Base-by-base conservation (phyloP, 192 early-diverging fungal species). In the Umbelopsis ramanniana region DNA sequence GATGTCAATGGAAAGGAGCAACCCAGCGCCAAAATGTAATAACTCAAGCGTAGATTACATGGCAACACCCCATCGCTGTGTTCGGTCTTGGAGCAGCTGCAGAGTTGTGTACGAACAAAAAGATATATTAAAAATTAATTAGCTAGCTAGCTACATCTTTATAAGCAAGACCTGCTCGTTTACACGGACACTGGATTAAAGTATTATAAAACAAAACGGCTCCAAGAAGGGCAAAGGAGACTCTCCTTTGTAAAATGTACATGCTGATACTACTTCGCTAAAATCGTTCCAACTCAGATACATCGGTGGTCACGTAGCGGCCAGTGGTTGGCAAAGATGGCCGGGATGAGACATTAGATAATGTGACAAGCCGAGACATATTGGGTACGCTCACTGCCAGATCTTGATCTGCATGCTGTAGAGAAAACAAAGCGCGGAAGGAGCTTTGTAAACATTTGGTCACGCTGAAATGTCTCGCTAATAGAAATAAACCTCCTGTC, bases 1-100 rank as follows among this genome's bases (percentile, higher is more conserved):
- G 48, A 74, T 6, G 29, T 78, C 8, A 78, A 78, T 70, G 71
- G 75, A 37, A 60, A 46, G 23, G 55, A 67, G 19, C 35, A 52
- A 37, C 23, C 46, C 23, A 35, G 23, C 21, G 21, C 46, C 29
- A 70, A 52, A 24, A 70, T 54, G n/a, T 46, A 52, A 6, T 43
- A 43, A 6, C 8, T 6, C 38, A 40, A 53, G 22, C 3, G 22
- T 54, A 22, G 12, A 54, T 24, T 24, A 26, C 53, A 24, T 26
- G n/a, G 26, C 10, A 9, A 22, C 12, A 10, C 17, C n/a, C n/a
- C n/a, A 46, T 15, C 1, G 10, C 46, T 46, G 12, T n/a, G n/a
- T n/a, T n/a, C n/a, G n/a, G n/a, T n/a, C n/a, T n/a, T n/a, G n/a
- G n/a, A n/a, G n/a, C n/a, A n/a, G n/a, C n/a, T n/a, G n/a, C n/a